Conservation (phyloP, 768 basidiomycete genomes). For the Mycena epipterygia region DNA sequence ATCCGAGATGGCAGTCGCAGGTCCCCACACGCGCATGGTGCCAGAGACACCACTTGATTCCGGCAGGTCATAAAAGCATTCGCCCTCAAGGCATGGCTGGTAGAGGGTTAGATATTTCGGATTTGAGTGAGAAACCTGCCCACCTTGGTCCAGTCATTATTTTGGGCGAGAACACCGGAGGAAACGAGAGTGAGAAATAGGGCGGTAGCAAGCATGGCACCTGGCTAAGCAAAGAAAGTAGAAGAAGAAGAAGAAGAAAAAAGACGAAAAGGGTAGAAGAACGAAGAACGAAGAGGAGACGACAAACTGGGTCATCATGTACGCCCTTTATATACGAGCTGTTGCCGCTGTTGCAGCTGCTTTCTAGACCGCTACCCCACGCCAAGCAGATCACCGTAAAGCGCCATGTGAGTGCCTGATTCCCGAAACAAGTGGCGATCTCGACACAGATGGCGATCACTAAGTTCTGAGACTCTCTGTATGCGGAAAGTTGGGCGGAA, state of each 20-base stretch:
- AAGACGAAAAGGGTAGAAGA: neutral
- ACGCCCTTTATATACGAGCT: no score
- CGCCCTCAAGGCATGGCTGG: constrained; percentile 28
- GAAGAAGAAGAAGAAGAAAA: no score
- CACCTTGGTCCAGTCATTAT: constrained; percentile 35
- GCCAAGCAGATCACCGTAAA: no score
- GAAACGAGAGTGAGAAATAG: constrained; percentile 30
- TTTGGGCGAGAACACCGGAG: constrained; percentile 33
- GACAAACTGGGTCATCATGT: neutral
- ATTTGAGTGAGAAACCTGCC: neutral
- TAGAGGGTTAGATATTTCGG: neutral
- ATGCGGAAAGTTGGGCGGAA: no score
- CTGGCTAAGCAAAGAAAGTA: constrained; percentile 27
- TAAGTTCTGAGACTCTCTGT: no score
- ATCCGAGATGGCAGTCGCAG: constrained; percentile 37
- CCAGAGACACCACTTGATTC: constrained; percentile 27
- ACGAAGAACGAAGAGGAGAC: constrained; percentile 5
- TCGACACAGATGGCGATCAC: no score
- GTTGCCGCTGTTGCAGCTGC: no score
- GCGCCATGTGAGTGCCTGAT: no score
- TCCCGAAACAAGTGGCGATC: no score
- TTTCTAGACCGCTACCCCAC: no score
- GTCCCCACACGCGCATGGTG: constrained; percentile 36
- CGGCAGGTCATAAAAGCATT: constrained; percentile 34
- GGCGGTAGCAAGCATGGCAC: constrained; percentile 31